Percentiles rank a stretch among this genome's conserved stretches.
These are phyloP conservation scores for Irpex sp. DNA, from an alignment of 1,284 basidiomycete species.

Conservation along the genomic window DNA sequence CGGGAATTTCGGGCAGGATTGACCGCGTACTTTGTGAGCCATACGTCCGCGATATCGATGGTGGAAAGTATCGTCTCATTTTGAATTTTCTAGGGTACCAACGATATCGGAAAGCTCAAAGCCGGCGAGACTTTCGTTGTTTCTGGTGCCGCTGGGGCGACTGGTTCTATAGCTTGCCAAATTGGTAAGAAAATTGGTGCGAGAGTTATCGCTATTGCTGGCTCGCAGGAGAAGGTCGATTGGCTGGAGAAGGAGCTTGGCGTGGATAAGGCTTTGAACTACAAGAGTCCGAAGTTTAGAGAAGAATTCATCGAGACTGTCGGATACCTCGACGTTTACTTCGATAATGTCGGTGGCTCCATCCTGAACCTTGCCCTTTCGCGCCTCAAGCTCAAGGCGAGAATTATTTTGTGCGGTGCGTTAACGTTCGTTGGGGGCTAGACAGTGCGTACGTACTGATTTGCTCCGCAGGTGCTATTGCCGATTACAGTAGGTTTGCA, in stretches of 20 bases:
- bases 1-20: conserved; percentile 43
- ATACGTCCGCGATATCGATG: background rate
- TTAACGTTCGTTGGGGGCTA: conserved; percentile 5
- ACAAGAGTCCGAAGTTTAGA: conserved; percentile 76
- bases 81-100: conserved; percentile 58
- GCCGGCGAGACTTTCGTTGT: conserved; percentile 82
- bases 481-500: conserved; percentile 59
- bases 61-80: background rate
- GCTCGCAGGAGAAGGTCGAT: conserved; percentile 74
- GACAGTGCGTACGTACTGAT: background rate
- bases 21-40: conserved; percentile 78
- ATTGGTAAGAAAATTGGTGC: conserved; percentile 74
- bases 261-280: conserved; percentile 82
- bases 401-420: conserved; percentile 74
- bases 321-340: conserved; percentile 75
- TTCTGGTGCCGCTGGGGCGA: conserved; percentile 88
- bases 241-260: conserved; percentile 83
- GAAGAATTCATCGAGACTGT: conserved; percentile 59
- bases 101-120: conserved; percentile 77
- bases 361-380: conserved; percentile 76
- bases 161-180: conserved; percentile 73
- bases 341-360: conserved; percentile 87
- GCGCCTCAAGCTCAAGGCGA: conserved; percentile 71
- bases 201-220: conserved; percentile 83
- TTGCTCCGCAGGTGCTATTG: conserved; percentile 65